Evolutionary conservation across 345 rosid species (phyloP).

Genomic region (Pugionium cornutum): DNA sequence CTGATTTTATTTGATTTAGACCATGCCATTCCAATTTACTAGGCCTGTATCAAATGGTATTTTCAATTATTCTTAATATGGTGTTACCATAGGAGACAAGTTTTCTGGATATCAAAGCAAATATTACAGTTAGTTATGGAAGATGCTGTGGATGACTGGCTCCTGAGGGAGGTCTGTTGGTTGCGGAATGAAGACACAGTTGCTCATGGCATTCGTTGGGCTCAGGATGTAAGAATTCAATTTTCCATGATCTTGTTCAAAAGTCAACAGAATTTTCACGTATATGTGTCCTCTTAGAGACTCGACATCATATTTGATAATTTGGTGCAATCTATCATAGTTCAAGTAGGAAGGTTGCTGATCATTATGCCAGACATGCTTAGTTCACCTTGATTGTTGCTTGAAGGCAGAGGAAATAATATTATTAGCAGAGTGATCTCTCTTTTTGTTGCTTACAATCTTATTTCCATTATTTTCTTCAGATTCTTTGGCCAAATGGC

Average conservation of each 20-base stretch:
- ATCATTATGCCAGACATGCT: not conserved
- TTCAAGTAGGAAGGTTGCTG: not conserved
- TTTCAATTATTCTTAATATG: slow-evolving; percentile 19
- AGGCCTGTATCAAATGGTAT: slow-evolving; percentile 9
- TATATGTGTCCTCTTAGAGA: slow-evolving; percentile 5
- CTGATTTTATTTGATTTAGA: slow-evolving; percentile 11
- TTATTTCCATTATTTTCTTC: slow-evolving; percentile 11
- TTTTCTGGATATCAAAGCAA: slow-evolving; percentile 97
- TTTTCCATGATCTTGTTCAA: not conserved
- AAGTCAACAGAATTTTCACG: slow-evolving; percentile 9
- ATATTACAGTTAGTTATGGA: slow-evolving; percentile 94
- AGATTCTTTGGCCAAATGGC: slow-evolving; percentile 96
- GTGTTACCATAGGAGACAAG: slow-evolving; percentile 69
- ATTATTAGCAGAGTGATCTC: slow-evolving; percentile 8
- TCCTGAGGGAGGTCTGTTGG: slow-evolving; percentile 81
- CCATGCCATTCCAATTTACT: not conserved
- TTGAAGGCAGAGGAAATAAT: not conserved
- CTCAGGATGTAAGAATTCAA: slow-evolving; percentile 79
- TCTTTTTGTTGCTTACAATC: slow-evolving; percentile 19
- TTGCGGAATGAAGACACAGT: slow-evolving; percentile 79
- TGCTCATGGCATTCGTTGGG: slow-evolving; percentile 79
- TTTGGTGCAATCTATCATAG: slow-evolving; percentile 1
- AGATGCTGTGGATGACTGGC: slow-evolving; percentile 98
- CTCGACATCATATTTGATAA: slow-evolving; percentile 10
- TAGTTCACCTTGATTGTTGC: not conserved